These are phyloP conservation scores for Exophiala dermatitidis DNA, from an alignment of 2,329 filamentous ascomycete genomes.

Conservation along the genomic window DNA sequence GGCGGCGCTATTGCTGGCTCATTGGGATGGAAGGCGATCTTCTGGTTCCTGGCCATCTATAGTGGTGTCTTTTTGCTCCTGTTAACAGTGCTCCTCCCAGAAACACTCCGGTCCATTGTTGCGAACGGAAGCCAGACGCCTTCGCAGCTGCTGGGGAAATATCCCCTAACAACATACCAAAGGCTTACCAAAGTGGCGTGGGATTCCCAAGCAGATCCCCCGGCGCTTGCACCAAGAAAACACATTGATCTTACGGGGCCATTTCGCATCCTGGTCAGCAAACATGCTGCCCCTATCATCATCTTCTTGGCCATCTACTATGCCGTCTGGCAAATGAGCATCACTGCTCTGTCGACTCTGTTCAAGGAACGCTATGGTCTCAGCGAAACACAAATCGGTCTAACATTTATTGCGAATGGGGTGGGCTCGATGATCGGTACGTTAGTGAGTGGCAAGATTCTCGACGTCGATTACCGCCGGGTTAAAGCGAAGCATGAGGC, in stretches of 20 bases:
- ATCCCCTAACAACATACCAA: conserved; percentile 6
- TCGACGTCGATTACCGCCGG: conserved; percentile 45
- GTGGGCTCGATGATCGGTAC: conserved; percentile 50
- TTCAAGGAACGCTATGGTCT: conserved; percentile 42
- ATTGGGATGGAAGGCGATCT: conserved; percentile 39
- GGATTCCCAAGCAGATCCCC: neutral
- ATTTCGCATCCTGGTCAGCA: conserved; percentile 43
- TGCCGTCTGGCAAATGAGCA: conserved; percentile 50
- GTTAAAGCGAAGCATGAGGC: conserved; percentile 4
- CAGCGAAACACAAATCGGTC: conserved; percentile 41
- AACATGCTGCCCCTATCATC: conserved; percentile 40
- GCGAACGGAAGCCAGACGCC: conserved; percentile 29
- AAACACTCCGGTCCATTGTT: conserved; percentile 36
- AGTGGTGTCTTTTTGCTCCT: conserved; percentile 32
- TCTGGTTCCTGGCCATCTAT: conserved; percentile 40
- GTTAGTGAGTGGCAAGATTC: conserved; percentile 45
- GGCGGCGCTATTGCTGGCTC: conserved; percentile 35
- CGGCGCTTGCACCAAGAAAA: conserved; percentile 27
- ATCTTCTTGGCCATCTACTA: conserved; percentile 47
- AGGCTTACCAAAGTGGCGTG: neutral
- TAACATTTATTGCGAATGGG: conserved; percentile 51
- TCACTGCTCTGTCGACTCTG: conserved; percentile 47
- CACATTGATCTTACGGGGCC: conserved; percentile 42
- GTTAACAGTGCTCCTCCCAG: conserved; percentile 34
- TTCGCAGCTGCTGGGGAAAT: conserved; percentile 18